Conservation (phyloP, 228 moss, liverwort and hornwort species). For the Sphagnum magellanicum region DNA sequence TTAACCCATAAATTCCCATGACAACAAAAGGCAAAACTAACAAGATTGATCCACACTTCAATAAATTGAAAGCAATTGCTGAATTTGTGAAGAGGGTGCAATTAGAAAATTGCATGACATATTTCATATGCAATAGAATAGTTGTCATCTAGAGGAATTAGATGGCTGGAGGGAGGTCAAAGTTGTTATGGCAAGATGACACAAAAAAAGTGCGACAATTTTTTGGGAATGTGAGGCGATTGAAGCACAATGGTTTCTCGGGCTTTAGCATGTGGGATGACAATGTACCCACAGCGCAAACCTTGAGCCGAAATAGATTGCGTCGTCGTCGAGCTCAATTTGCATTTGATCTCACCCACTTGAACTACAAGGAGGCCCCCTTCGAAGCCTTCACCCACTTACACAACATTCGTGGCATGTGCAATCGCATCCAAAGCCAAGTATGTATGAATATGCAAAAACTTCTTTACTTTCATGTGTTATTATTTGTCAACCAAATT, state of each 20-base stretch:
- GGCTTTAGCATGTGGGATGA: constrained; percentile 48
- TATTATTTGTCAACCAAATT: too few species aligned
- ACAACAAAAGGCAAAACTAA: too few species aligned
- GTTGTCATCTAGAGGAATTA: too few species aligned
- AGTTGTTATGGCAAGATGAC: constrained; percentile 49
- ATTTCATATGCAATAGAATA: too few species aligned
- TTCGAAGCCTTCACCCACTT: constrained; percentile 51
- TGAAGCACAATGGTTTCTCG: constrained; percentile 34
- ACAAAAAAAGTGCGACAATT: constrained; percentile 50
- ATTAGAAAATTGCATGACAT: too few species aligned
- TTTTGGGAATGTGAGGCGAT: constrained; percentile 35
- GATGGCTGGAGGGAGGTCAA: not conserved
- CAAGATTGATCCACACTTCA: too few species aligned
- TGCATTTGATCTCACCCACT: constrained; percentile 37
- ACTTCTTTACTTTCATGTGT: too few species aligned
- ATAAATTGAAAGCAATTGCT: too few species aligned
- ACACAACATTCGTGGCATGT: constrained; percentile 62
- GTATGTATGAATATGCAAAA: not conserved
- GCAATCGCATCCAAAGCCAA: constrained; percentile 40
- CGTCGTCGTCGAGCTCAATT: constrained; percentile 29
- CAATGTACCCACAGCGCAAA: constrained; percentile 44
- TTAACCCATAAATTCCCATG: too few species aligned
- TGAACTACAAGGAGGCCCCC: constrained; percentile 58
- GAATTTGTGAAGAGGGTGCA: too few species aligned
- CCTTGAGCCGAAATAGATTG: constrained; percentile 41